These are phyloP conservation scores for Hemisphaericaspora xylofermentans DNA, from an alignment of 1,139 yeast species.

Conservation along the genomic window DNA sequence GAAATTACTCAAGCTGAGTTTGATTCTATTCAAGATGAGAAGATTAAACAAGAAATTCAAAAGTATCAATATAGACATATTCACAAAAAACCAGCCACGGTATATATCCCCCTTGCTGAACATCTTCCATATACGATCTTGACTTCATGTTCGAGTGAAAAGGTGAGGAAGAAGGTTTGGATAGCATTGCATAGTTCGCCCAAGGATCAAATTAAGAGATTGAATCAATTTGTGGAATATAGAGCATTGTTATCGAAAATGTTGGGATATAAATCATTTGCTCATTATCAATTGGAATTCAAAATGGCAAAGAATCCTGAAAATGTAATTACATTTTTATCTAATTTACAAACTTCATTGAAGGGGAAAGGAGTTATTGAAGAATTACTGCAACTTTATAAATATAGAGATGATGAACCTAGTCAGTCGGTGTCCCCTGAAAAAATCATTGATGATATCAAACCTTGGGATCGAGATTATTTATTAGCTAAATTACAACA, in stretches of 20 bases:
- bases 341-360: slow-evolving; percentile 49
- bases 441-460: slow-evolving; percentile 47
- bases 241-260: slow-evolving; percentile 73
- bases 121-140: slow-evolving; percentile 66
- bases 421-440: slow-evolving; percentile 25
- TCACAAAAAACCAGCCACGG: slow-evolving; percentile 10
- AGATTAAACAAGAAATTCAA: slow-evolving; percentile 27
- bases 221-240: slow-evolving; percentile 60
- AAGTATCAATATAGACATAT: slow-evolving; percentile 26
- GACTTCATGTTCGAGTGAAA: slow-evolving; percentile 55
- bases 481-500: slow-evolving; percentile 30
- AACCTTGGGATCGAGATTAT: slow-evolving; percentile 94
- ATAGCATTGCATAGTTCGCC: slow-evolving; percentile 62
- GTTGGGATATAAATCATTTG: slow-evolving; percentile 70
- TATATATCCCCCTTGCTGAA: slow-evolving; percentile 64
- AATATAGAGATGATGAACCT: slow-evolving; percentile 29
- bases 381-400: slow-evolving; percentile 52
- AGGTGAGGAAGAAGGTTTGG: slow-evolving; percentile 72
- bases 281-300: slow-evolving; percentile 80
- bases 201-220: slow-evolving; percentile 54
- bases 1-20: slow-evolving; percentile 33
- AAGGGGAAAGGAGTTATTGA: slow-evolving; percentile 54
- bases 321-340: slow-evolving; percentile 69
- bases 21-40: slow-evolving; percentile 24
- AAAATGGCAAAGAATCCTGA: slow-evolving; percentile 87